phyloP scores from a whole-genome alignment of 1,284 basidiomycete genomes.

The Agroathelia rolfsii region DNA sequence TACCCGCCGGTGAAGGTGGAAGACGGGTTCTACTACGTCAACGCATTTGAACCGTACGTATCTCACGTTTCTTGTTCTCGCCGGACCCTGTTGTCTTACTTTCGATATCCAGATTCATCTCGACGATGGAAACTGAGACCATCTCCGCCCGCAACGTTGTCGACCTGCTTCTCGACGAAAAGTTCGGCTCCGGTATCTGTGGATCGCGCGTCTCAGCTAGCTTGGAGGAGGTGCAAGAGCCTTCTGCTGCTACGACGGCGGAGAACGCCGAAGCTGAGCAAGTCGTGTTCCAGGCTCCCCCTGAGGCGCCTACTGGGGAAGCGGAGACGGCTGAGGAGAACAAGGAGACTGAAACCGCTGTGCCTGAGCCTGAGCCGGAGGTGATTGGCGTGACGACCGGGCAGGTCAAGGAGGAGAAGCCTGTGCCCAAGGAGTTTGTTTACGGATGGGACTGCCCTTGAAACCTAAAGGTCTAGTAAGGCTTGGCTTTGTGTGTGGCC shows the following conservation, averaged over 20 bases:
- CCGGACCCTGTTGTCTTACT: no score
- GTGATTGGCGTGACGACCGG: no score
- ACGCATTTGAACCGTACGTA: slow-evolving; percentile 76
- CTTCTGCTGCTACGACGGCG: slow-evolving; percentile 5
- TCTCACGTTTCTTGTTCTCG: slow-evolving; percentile 15
- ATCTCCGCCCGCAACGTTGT: slow-evolving; percentile 78
- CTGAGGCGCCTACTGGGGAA: slow-evolving; percentile 6
- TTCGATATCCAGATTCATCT: slow-evolving; percentile 46
- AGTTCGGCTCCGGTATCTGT: slow-evolving; percentile 58
- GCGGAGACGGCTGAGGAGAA: no score
- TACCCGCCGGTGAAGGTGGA: slow-evolving; percentile 76
- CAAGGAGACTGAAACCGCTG: no score
- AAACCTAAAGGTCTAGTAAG: no score
- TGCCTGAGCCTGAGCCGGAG: no score
- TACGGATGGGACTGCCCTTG: slow-evolving; percentile 17
- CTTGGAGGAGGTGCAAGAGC: no score
- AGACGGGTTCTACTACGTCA: slow-evolving; percentile 78
- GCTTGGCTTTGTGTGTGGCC: no score
- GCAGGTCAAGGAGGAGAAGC: no score
- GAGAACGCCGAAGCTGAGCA: slow-evolving; percentile 3
- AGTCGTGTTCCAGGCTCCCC: slow-evolving; percentile 2
- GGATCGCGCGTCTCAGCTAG: slow-evolving; percentile 21
- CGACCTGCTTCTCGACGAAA: slow-evolving; percentile 62
- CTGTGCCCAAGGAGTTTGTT: slow-evolving; percentile 13
- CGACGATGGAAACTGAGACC: slow-evolving; percentile 90